Base-by-base conservation (phyloP, 208 protist genomes). In the Porcisia deanei region DNA sequence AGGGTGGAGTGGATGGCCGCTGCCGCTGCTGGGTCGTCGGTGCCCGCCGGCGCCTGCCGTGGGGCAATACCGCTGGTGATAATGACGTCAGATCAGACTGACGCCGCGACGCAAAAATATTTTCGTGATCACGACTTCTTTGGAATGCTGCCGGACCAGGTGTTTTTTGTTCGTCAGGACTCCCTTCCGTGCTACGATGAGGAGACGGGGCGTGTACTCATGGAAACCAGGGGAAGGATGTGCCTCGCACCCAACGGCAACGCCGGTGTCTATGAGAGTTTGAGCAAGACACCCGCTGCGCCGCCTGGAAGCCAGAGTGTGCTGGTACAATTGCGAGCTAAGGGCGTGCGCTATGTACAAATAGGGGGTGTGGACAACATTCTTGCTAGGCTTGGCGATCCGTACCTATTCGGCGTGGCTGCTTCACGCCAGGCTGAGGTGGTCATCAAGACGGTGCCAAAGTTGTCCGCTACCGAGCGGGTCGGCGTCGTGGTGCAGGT, bases 281-380 rank as follows among this genome's bases (percentile, higher is more conserved):
- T 93, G 39, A 77, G 73, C 14, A 75, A 49, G 57, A 18, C 57
- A 30, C 34, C n/a, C 54, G 2, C 68, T 64, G 16, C 41, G 25
- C 3, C 41, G 22, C 14, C n/a, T 25, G 30, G 54, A n/a, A 61
- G 25, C 1, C n/a, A 57, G 52, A 88, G 82, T 22, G 71, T 96
- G 6, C 71, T 99, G 22, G 79, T 89, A 14, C 81, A 97, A 52
- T 90, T 99, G 78, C 34, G 83, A 22, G 43, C 61, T 0, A 77
- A 81, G n/a, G 98, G 98, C 3, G 89, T 99, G 10, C 72, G 94
- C 76, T 91, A 98, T 63, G 80, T 99, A 9, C 97, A 99, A 75
- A 95, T 99, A 47, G 97, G 98, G 71, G 96, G 91, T 71, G 98
- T 99, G 3, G 99, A 99, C 86, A 99, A 99, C 82, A 82, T 99